phyloP scores from a whole-genome alignment of 2,329 filamentous ascomycete species.

The Monosporascus sp. region DNA sequence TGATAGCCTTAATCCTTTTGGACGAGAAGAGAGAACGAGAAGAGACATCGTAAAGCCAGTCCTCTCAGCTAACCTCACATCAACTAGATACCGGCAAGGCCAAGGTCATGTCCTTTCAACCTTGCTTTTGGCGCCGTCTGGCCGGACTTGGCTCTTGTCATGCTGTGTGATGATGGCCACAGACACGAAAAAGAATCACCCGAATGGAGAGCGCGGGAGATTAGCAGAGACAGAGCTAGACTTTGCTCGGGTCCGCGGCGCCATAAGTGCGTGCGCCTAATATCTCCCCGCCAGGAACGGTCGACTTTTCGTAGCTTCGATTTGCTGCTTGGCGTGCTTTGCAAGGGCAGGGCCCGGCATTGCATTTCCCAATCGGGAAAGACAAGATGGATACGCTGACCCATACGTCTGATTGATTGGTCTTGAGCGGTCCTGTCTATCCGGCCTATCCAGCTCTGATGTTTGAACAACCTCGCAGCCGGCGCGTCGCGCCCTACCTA shows the following conservation, averaged over 20 bases:
- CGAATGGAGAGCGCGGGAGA: slow-evolving; percentile 22
- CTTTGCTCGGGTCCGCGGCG: neutral
- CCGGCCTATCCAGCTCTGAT: too few species aligned
- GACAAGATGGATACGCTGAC: neutral
- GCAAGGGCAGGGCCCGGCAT: neutral
- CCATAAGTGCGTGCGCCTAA: too few species aligned
- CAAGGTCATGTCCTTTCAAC: slow-evolving; percentile 8
- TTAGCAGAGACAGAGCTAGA: slow-evolving; percentile 16
- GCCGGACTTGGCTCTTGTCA: slow-evolving; percentile 3
- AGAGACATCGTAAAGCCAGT: slow-evolving; percentile 1
- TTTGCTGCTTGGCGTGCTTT: neutral
- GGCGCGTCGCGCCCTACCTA: too few species aligned
- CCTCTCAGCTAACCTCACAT: neutral
- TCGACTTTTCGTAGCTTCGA: neutral
- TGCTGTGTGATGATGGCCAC: slow-evolving; percentile 15
- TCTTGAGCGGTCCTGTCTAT: too few species aligned
- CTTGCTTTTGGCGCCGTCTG: neutral
- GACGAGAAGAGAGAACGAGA: slow-evolving; percentile 3
- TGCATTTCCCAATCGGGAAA: neutral
- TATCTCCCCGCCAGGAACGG: neutral
- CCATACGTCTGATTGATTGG: neutral
- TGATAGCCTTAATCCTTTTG: slow-evolving; percentile 1
- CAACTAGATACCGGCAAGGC: slow-evolving; percentile 7
- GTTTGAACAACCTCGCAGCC: too few species aligned
- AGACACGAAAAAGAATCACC: slow-evolving; percentile 17